These are phyloP conservation scores for Pichia sp. DNA, from an alignment of 1,139 yeast genomes.

Conservation along the genomic window DNA sequence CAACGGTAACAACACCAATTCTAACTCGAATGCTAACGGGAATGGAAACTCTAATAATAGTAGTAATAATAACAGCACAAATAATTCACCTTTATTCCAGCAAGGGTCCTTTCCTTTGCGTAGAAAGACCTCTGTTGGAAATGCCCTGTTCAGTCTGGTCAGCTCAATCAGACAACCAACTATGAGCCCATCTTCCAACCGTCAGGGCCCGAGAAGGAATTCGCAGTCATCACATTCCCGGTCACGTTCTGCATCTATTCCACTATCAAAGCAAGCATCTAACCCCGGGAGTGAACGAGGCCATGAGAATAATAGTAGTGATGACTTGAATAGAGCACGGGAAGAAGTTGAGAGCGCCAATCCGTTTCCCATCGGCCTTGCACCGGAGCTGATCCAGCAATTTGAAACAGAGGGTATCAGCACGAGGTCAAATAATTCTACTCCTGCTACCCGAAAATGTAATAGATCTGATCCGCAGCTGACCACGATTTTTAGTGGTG, in stretches of 20 bases:
- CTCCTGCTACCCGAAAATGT: not conserved
- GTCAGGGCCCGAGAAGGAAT: slow-evolving; percentile 3
- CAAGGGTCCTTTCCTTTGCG: slow-evolving; percentile 16
- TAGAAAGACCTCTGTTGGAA: slow-evolving; percentile 27
- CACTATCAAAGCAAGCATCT: slow-evolving; percentile 4
- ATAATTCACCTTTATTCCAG: slow-evolving; percentile 6
- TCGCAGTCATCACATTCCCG: slow-evolving; percentile 4
- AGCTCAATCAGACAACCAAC: slow-evolving; percentile 25
- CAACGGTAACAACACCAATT: not conserved
- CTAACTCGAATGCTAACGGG: too few species aligned
- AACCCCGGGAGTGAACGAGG: not conserved
- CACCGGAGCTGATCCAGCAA: not conserved
- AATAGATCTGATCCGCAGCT: slow-evolving; percentile 2
- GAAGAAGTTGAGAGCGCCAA: slow-evolving; percentile 2
- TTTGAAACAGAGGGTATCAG: not conserved
- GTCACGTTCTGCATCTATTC: slow-evolving; percentile 10
- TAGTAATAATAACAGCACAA: slow-evolving; percentile 4
- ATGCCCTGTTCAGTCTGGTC: slow-evolving; percentile 24
- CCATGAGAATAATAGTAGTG: not conserved
- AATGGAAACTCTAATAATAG: not conserved
- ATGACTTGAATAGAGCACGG: not conserved
- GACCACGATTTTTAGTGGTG: not conserved
- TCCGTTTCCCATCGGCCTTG: slow-evolving; percentile 3
- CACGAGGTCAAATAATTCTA: too few species aligned
- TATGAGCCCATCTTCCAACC: slow-evolving; percentile 1